A percentile compares a stretch with the other conserved stretches of the same genome.
These are phyloP conservation scores for Rheum nobile DNA, from an alignment of 148 eudicot species.

Conservation along the genomic window DNA sequence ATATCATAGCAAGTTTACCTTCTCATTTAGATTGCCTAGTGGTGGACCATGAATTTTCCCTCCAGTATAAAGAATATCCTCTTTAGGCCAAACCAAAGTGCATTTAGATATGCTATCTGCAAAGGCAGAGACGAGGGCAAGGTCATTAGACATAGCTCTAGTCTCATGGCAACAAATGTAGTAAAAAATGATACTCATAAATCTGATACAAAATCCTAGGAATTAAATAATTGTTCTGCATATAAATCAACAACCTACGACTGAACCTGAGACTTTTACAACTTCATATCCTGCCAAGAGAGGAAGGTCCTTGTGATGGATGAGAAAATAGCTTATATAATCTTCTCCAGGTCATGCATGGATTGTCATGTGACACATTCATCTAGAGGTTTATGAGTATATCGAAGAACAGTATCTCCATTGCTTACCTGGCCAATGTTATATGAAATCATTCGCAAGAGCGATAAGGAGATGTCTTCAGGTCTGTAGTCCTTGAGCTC, in stretches of 20 bases:
- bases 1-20: constrained; percentile 30
- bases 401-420: background rate
- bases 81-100: constrained; percentile 85
- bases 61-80: constrained; percentile 88
- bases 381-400: background rate
- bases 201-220: background rate
- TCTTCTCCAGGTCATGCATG: background rate
- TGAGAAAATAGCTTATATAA: background rate
- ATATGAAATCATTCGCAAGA: constrained; percentile 92
- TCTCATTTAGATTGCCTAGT: constrained; percentile 81
- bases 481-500: constrained; percentile 87
- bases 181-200: background rate
- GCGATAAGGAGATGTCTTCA: constrained; percentile 96
- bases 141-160: background rate
- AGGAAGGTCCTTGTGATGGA: background rate
- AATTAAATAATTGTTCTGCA: background rate
- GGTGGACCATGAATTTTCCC: constrained; percentile 93
- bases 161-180: background rate
- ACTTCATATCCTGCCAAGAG: background rate
- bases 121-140: constrained; percentile 3
- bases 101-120: constrained; percentile 89
- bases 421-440: constrained; percentile 88
- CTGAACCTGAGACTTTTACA: background rate
- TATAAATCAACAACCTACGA: background rate
- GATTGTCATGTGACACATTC: background rate